Percentiles rank a stretch among this genome's conserved stretches.
Conservation (phyloP, 805 yeast species). For the Candida rishiriensis region DNA sequence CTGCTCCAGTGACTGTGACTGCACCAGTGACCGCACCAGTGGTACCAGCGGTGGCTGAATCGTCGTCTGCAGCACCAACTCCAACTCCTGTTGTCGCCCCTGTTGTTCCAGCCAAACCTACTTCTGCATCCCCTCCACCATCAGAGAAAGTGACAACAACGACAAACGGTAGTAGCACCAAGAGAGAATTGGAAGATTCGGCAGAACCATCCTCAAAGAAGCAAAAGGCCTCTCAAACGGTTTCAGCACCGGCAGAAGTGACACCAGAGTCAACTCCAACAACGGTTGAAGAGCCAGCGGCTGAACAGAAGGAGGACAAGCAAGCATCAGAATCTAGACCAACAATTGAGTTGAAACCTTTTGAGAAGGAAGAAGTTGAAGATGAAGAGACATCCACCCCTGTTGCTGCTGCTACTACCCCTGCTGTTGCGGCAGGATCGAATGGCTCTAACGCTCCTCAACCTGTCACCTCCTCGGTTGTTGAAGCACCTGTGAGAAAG, state of each 20-base stretch:
- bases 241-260: background rate
- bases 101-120: constrained; percentile 1
- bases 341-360: constrained; percentile 27
- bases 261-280: constrained; percentile 1
- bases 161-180: constrained; percentile 5
- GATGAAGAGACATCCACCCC: constrained; percentile 6
- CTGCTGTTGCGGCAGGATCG: background rate
- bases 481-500: constrained; percentile 29
- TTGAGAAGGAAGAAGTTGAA: constrained; percentile 29
- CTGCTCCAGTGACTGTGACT: constrained; percentile 10
- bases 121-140: constrained; percentile 2
- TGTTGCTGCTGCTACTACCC: background rate
- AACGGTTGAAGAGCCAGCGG: background rate
- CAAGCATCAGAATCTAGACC: constrained; percentile 6
- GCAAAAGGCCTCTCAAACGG: constrained; percentile 5
- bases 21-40: constrained; percentile 1
- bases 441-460: constrained; percentile 3
- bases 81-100: constrained; percentile 3
- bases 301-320: constrained; percentile 4
- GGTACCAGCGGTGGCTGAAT: constrained; percentile 2
- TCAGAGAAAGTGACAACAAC: background rate
- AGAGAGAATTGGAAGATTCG: constrained; percentile 8
- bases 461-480: background rate
- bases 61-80: constrained; percentile 2
- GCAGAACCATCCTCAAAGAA: constrained; percentile 6